A percentile compares a stretch with the other conserved stretches of the same genome.
Evolutionary conservation across 1,139 yeast genomes (phyloP).

Genomic region (Debaryomyces singareniensis): DNA sequence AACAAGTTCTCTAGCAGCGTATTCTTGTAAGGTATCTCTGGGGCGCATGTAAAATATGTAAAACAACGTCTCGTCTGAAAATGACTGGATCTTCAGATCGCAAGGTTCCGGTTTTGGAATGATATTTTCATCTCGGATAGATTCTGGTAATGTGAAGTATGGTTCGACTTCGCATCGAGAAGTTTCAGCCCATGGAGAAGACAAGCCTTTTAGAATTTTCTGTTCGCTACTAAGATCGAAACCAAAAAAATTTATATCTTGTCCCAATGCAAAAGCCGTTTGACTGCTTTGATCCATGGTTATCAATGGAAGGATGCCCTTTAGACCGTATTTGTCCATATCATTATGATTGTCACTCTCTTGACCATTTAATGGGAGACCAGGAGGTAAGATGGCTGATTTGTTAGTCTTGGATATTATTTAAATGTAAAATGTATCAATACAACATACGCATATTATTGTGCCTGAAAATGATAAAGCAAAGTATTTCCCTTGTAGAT

Average conservation of each 20-base stretch:
- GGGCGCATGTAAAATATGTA: constrained; percentile 94
- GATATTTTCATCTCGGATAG: constrained; percentile 46
- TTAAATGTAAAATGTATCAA: no score
- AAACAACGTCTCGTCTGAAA: constrained; percentile 89
- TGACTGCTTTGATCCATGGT: constrained; percentile 63
- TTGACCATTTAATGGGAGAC: constrained; percentile 13
- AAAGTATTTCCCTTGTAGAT: no score
- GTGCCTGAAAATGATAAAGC: no score
- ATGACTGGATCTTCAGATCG: constrained; percentile 67
- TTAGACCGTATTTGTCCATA: constrained; percentile 55
- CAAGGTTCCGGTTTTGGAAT: constrained; percentile 38
- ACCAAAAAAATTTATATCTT: constrained; percentile 72
- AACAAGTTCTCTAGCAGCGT: constrained; percentile 84
- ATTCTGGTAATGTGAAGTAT: constrained; percentile 51
- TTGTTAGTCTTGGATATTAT: not conserved
- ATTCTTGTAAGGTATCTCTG: constrained; percentile 86
- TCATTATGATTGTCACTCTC: constrained; percentile 3
- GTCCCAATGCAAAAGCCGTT: constrained; percentile 73
- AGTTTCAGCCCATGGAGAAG: constrained; percentile 94
- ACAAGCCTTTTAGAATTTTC: constrained; percentile 61
- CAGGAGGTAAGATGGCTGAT: constrained; percentile 23
- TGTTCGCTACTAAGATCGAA: constrained; percentile 48
- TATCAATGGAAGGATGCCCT: constrained; percentile 63
- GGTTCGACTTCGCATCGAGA: constrained; percentile 92
- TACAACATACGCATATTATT: no score